Base-by-base conservation (phyloP, 495 filamentous ascomycete genomes). In the Barbatosphaeria neglecta region DNA sequence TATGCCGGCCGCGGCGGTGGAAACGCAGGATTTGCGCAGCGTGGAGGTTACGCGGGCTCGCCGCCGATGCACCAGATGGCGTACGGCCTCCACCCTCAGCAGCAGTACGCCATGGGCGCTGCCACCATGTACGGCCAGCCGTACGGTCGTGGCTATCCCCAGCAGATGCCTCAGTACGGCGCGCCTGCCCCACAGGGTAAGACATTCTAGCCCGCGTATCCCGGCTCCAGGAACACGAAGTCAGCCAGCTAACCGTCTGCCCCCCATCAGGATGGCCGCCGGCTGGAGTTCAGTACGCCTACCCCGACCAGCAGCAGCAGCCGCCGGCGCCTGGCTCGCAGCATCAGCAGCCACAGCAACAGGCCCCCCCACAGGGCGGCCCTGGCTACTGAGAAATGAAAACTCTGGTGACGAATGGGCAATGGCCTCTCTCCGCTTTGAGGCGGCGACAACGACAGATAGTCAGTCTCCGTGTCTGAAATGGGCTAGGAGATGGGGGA, bases 181-280 rank as follows among this genome's bases (percentile, higher is more conserved):
- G 55, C 64, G 19, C 58, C 66, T 44, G 62, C 61, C 18, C 57
- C 59, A 25, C 69, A 67, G 61, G 64, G 69, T 73, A 66, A 52
- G 54, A 51, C n/a, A n/a, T 40, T 33, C 39, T 19, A 27, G 10
- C 4, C 17, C 33, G n/a, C n/a, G n/a, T n/a, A n/a, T n/a, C n/a
- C n/a, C n/a, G n/a, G n/a, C n/a, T n/a, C n/a, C n/a, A n/a, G n/a
- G n/a, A 42, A 37, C 18, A 22, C 11, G 25, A 10, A 23, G 41
- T n/a, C 43, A 16, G 22, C 38, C 44, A 41, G 46, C 41, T 49
- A 43, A 55, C 41, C 19, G 11, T 17, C 27, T 19, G 17, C 20
- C 20, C 24, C 31, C 38, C 50, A 61, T 4, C 50, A 54, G 51
- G 49, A 22, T 57, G 50, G 55, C 47, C 33, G 16, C 52, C 50